These are phyloP conservation scores for Pythium rhizo-oryzae DNA, from an alignment of 352 stramenopile species.

Conservation along the genomic window DNA sequence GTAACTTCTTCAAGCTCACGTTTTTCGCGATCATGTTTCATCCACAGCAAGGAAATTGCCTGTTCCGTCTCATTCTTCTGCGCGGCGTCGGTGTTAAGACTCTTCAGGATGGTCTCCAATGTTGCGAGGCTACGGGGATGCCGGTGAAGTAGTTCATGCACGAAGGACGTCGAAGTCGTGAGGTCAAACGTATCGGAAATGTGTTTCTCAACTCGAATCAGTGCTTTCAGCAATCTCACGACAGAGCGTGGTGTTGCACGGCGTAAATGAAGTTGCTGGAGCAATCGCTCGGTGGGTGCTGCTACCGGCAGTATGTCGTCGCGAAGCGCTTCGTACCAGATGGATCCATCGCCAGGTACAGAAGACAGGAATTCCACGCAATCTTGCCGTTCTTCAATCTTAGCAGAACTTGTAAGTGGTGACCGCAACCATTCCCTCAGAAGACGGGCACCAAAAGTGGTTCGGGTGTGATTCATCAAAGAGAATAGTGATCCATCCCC, in stretches of 20 bases:
- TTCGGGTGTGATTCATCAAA: slow-evolving; percentile 24
- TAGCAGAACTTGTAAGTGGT: slow-evolving; percentile 4
- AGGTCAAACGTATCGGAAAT: background rate
- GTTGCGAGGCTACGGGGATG: background rate
- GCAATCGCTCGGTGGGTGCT: background rate
- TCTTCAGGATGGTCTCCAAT: background rate
- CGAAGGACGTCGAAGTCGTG: background rate
- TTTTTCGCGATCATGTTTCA: background rate
- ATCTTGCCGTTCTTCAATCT: slow-evolving; percentile 21
- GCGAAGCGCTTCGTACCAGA: slow-evolving; percentile 8
- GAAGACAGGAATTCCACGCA: slow-evolving; percentile 2
- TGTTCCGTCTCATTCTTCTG: slow-evolving; percentile 3
- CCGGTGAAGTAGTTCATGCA: background rate
- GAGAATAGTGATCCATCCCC: slow-evolving; percentile 16
- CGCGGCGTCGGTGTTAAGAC: background rate
- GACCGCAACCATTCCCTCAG: slow-evolving; percentile 17
- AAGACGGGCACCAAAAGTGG: slow-evolving; percentile 15
- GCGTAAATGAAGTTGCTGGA: slow-evolving; percentile 17
- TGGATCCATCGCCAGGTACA: background rate
- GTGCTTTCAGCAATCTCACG: background rate
- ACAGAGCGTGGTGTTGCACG: slow-evolving; percentile 7
- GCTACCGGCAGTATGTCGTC: slow-evolving; percentile 7
- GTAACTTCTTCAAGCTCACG: slow-evolving; percentile 3
- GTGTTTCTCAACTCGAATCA: background rate
- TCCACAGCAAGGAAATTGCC: slow-evolving; percentile 4